Percentiles rank a stretch among this genome's conserved stretches.
Evolutionary conservation across 148 eudicot species (phyloP).

Genomic region (Tetragonia tetragonoides): DNA sequence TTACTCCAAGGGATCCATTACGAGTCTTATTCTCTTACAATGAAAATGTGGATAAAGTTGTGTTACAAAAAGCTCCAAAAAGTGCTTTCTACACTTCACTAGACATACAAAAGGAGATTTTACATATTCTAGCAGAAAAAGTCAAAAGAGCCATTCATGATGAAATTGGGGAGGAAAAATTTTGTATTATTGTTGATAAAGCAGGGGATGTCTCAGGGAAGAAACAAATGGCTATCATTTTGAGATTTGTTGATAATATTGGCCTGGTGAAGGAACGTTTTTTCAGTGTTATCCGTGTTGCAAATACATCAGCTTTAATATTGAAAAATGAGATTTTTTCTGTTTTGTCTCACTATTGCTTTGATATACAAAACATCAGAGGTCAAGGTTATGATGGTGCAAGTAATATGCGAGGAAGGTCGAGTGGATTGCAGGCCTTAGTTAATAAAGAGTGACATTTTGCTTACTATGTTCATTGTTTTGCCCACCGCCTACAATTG

Average conservation of each 20-base stretch:
- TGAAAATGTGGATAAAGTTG: no score
- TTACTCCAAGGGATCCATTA: no score
- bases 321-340: not conserved
- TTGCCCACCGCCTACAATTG: not conserved
- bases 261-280: not conserved
- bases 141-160: not conserved
- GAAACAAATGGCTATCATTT: not conserved
- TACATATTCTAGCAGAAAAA: not conserved
- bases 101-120: not conserved
- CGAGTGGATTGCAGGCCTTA: not conserved
- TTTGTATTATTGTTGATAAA: constrained; percentile 10
- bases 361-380: not conserved
- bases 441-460: not conserved
- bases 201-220: not conserved
- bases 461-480: constrained; percentile 11
- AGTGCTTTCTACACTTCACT: not conserved
- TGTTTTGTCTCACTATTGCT: not conserved
- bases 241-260: not conserved
- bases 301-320: no score
- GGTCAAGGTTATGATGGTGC: constrained; percentile 15
- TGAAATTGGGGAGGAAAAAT: not conserved
- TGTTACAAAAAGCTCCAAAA: no score
- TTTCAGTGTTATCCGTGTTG: constrained; percentile 3
- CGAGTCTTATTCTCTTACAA: no score
- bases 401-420: not conserved